phyloP scores from a whole-genome alignment of 768 basidiomycete species.

The Hemileccinum impolitum region DNA sequence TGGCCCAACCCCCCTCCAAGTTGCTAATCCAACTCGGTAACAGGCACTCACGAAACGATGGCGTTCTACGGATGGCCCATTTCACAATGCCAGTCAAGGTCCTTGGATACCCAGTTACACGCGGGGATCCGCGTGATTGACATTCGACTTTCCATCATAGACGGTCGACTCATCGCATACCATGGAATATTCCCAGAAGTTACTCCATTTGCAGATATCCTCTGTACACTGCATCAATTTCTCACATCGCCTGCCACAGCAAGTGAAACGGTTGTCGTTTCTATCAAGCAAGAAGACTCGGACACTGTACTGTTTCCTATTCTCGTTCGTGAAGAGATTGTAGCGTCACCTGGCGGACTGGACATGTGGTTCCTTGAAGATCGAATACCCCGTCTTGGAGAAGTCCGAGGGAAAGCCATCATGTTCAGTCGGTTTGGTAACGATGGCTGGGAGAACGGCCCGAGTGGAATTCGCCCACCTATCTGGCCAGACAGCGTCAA shows the following conservation, averaged over 20 bases:
- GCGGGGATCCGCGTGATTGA: constrained; percentile 82
- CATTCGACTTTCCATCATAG: constrained; percentile 68
- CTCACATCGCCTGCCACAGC: constrained; percentile 53
- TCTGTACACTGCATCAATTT: constrained; percentile 59
- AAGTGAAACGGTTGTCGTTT: constrained; percentile 79
- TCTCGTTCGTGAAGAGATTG: constrained; percentile 64
- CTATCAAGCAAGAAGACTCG: constrained; percentile 84
- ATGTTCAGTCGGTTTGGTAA: constrained; percentile 80
- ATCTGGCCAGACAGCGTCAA: constrained; percentile 80
- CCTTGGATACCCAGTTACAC: constrained; percentile 64
- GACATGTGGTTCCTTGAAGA: constrained; percentile 84
- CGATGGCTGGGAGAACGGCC: constrained; percentile 66
- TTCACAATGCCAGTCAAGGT: constrained; percentile 76
- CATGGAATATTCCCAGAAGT: constrained; percentile 76
- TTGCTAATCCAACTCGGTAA: neutral
- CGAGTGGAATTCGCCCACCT: constrained; percentile 83
- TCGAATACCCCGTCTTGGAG: constrained; percentile 73
- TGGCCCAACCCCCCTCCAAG: neutral
- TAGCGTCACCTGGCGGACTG: constrained; percentile 43
- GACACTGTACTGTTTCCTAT: constrained; percentile 53
- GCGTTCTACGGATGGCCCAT: constrained; percentile 84
- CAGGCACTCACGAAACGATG: constrained; percentile 39
- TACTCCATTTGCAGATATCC: constrained; percentile 63
- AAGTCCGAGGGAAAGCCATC: constrained; percentile 82
- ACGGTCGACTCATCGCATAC: constrained; percentile 66